Evolutionary conservation across 1,284 basidiomycete species (phyloP).

Genomic region (Thecaphora thlaspeos): DNA sequence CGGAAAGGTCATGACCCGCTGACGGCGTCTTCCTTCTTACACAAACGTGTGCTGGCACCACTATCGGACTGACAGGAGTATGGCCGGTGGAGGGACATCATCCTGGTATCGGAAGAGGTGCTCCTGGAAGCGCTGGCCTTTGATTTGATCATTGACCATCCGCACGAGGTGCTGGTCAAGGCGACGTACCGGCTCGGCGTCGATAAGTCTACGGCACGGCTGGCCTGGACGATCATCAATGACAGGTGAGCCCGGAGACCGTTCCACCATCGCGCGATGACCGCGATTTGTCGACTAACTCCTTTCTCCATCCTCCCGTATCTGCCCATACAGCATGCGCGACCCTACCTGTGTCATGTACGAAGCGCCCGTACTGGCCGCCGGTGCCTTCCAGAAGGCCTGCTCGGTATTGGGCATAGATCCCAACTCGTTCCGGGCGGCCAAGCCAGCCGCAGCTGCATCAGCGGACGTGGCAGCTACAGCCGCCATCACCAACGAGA

Average conservation of each 20-base stretch:
- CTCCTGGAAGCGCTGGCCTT: conserved; percentile 86
- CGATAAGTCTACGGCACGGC: conserved; percentile 26
- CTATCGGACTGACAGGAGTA: conserved; percentile 28
- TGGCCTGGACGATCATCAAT: conserved; percentile 46
- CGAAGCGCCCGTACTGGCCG: conserved; percentile 51
- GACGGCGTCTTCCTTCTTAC: too few relatives aligned
- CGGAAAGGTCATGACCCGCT: too few relatives aligned
- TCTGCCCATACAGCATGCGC: conserved; percentile 15
- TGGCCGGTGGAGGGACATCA: conserved; percentile 67
- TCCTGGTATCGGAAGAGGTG: conserved; percentile 77
- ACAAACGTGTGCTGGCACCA: too few relatives aligned
- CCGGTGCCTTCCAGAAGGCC: conserved; percentile 48
- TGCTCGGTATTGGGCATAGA: conserved; percentile 28
- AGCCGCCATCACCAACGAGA: background rate
- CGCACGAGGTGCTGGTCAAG: conserved; percentile 63
- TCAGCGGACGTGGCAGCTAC: conserved; percentile 8
- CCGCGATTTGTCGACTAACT: background rate
- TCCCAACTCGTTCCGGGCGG: conserved; percentile 23
- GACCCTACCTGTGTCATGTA: conserved; percentile 46
- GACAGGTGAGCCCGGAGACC: conserved; percentile 17
- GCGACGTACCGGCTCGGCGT: conserved; percentile 39
- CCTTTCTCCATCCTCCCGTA: background rate
- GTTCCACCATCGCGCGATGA: background rate
- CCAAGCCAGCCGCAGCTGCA: conserved; percentile 12
- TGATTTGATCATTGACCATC: conserved; percentile 79